Conservation (phyloP, 495 filamentous ascomycete species). For the Neurospora tetrasperma region DNA sequence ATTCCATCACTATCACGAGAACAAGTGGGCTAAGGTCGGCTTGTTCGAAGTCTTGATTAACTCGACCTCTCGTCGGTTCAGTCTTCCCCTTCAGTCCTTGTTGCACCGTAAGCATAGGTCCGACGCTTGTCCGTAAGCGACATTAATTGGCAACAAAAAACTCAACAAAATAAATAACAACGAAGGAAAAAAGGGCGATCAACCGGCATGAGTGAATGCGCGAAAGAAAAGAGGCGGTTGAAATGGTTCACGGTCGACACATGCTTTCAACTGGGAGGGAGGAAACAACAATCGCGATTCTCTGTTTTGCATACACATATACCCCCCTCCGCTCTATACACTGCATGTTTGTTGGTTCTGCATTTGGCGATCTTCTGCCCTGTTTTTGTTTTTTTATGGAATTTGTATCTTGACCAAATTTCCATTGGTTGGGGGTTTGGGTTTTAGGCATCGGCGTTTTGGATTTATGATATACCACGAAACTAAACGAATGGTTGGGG, state of each 20-base stretch:
- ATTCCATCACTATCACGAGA: slow-evolving; percentile 19
- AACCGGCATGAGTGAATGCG: background rate
- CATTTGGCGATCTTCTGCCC: background rate
- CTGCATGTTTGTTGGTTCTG: background rate
- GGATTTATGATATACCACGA: background rate
- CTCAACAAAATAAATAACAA: background rate
- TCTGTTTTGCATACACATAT: background rate
- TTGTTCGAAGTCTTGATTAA: slow-evolving; percentile 24
- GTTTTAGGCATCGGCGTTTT: background rate
- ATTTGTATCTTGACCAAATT: background rate
- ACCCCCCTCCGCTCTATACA: background rate
- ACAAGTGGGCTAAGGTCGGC: slow-evolving; percentile 21
- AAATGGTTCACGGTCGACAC: background rate
- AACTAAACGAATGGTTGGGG: background rate
- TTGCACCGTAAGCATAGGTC: background rate
- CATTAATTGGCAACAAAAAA: background rate
- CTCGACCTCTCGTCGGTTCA: slow-evolving; percentile 7
- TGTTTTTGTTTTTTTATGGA: background rate
- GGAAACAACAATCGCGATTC: background rate
- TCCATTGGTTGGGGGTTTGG: background rate
- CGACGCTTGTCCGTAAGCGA: background rate
- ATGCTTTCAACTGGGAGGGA: background rate
- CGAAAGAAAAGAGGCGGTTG: background rate
- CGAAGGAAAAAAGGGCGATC: background rate
- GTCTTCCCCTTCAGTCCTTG: slow-evolving; percentile 12